Conservation (phyloP, 2,329 filamentous ascomycete species). For the Botrytis elliptica region DNA sequence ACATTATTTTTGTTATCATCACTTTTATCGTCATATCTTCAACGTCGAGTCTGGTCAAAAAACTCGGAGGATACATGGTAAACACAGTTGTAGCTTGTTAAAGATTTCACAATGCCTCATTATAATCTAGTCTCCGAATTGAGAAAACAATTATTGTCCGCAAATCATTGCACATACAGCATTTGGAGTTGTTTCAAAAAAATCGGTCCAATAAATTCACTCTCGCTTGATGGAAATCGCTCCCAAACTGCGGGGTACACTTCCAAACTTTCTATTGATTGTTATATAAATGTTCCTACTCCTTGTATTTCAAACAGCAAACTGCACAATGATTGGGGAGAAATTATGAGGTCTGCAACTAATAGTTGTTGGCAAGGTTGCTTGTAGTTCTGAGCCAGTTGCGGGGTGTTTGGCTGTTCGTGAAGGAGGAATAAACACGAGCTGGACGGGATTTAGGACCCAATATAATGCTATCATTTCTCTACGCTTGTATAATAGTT, state of each 20-base stretch:
- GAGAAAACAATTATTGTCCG: background rate
- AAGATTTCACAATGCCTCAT: background rate
- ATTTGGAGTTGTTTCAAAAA: background rate
- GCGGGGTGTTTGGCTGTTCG: background rate
- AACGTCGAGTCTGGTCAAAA: background rate
- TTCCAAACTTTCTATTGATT: background rate
- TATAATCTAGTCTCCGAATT: background rate
- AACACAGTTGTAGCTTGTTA: background rate
- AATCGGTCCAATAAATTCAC: background rate
- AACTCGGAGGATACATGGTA: background rate
- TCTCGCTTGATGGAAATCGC: background rate
- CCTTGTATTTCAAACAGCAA: background rate
- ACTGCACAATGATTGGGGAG: background rate
- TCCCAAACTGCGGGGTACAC: background rate
- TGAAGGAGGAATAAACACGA: background rate
- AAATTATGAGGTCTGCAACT: background rate
- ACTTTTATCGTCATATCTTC: background rate
- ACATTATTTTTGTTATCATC: background rate
- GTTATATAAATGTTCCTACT: background rate
- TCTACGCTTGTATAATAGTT: background rate
- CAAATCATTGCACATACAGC: background rate
- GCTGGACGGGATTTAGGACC: background rate
- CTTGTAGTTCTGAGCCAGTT: background rate
- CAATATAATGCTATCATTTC: rapidly evolving
- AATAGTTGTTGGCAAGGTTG: background rate